phyloP scores from a whole-genome alignment of 192 early-diverging fungal species.

The Gonapodya sp. region DNA sequence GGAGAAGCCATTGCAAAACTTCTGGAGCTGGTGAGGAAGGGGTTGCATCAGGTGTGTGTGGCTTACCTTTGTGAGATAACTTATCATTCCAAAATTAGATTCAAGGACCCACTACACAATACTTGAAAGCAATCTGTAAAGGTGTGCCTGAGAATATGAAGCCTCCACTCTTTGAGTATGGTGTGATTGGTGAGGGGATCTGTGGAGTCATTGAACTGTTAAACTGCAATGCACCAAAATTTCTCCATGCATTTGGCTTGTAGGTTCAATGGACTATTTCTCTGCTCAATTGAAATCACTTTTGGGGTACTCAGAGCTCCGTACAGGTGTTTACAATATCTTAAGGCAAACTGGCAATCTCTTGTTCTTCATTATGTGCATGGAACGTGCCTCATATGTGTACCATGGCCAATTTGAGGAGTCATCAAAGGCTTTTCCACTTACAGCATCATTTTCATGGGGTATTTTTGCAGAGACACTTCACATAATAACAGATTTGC shows the following conservation, averaged over 20 bases:
- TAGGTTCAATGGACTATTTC: background rate
- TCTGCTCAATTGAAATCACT: background rate
- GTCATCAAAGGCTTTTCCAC: no score
- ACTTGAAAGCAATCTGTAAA: background rate
- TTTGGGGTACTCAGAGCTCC: background rate
- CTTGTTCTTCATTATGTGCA: background rate
- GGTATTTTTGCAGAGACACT: no score
- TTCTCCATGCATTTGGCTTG: background rate
- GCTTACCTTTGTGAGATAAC: no score
- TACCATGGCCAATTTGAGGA: background rate
- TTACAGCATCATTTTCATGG: no score
- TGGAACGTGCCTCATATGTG: background rate
- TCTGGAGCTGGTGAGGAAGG: background rate
- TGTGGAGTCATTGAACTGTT: no score
- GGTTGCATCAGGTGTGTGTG: no score
- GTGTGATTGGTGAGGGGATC: background rate
- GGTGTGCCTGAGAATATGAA: background rate
- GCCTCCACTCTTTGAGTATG: background rate
- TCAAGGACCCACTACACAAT: background rate
- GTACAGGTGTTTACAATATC: background rate
- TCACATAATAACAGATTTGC: background rate
- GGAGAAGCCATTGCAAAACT: background rate
- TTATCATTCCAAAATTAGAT: no score
- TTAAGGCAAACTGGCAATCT: background rate
- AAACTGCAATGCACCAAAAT: background rate